Evolutionary conservation across 2,329 filamentous ascomycete species (phyloP), one percentile per base, ranked within the genome.

Genomic region (Fusarium coicis): DNA sequence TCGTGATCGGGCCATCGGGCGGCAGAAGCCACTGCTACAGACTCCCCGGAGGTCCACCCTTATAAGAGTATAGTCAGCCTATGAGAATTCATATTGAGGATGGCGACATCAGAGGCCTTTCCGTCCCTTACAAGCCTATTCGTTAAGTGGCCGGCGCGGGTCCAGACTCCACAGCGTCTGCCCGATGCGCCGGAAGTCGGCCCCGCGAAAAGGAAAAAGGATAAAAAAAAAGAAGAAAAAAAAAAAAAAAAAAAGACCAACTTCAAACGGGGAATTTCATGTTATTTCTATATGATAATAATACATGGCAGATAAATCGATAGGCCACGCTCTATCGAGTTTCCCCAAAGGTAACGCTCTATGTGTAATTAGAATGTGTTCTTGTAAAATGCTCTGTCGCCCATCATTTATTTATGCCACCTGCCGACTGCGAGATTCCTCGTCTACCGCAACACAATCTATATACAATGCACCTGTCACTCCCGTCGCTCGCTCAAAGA

Each of bases 151-250:
- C 52, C 50, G 21, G 36, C 49, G 46, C 39, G 44, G 63, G 36
- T 28, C 63, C 53, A 49, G 64, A 72, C 68, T 58, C 58, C 63
- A 69, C 65, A 44, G 50, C 15, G 26, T 58, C 39, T 46, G 54
- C 64, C 44, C 68, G 47, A 66, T 44, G 57, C 59, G 54, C 74
- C 76, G 76, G 76, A 77, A 77, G 73, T 77, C 76, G 76, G 76
- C 68, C 73, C 59, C 44, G 37, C 44, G 46, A 28, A 14, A 37
- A 32, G 34, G 37, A 49, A 18, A 15, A 32, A n/a, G 49, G 46
- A 37, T 36, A 42, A 39, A 50, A 54, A 37, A 10, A 30, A 30
- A 10, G 11, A 30, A 30, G 30, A 11, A 30, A 30, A 18, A 18
- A 49, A 18, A 15, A 32, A 42, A 12, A 32, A 11, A 32, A 32